A percentile compares a stretch with the other conserved stretches of the same genome.
These are phyloP conservation scores for Candida berthetii DNA, from an alignment of 805 yeast genomes.

Conservation along the genomic window DNA sequence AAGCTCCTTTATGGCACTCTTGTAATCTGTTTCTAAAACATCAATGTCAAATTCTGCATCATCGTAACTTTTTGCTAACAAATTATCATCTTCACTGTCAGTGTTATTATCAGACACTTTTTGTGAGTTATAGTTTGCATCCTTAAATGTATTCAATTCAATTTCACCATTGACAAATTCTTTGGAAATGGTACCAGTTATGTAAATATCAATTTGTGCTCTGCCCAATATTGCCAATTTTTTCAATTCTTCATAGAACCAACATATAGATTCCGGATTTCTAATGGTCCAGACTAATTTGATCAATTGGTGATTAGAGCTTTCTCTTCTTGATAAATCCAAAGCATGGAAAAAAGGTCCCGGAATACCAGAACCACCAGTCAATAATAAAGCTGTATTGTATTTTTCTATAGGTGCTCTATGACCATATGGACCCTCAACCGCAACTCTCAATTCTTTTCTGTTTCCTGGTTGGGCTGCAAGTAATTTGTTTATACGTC, in stretches of 20 bases:
- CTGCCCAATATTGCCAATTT: conserved; percentile 18
- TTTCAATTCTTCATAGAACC: conserved; percentile 31
- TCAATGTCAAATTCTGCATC: neutral
- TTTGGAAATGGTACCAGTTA: conserved; percentile 25
- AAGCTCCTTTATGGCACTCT: neutral
- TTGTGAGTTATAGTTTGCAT: conserved; percentile 14
- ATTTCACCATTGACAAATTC: conserved; percentile 7
- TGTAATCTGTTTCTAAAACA: neutral
- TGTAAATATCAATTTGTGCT: conserved; percentile 24
- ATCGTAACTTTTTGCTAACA: neutral
- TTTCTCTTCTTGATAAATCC: conserved; percentile 5
- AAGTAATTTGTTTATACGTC: conserved; percentile 27
- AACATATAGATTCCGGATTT: conserved; percentile 40
- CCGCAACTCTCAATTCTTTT: conserved; percentile 23
- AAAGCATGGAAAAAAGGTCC: conserved; percentile 38
- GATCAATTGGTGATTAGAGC: conserved; percentile 22
- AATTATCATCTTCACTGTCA: neutral
- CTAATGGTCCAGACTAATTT: conserved; percentile 62
- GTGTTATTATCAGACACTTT: neutral
- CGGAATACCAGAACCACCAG: conserved; percentile 47
- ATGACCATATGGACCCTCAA: conserved; percentile 59
- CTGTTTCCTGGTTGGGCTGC: conserved; percentile 21
- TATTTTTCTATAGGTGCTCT: conserved; percentile 29
- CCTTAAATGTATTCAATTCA: neutral
- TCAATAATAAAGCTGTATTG: conserved; percentile 31